Evolutionary conservation across 768 basidiomycete genomes (phyloP), one percentile per base, ranked within the genome.

Genomic region (Amanita thiersii): DNA sequence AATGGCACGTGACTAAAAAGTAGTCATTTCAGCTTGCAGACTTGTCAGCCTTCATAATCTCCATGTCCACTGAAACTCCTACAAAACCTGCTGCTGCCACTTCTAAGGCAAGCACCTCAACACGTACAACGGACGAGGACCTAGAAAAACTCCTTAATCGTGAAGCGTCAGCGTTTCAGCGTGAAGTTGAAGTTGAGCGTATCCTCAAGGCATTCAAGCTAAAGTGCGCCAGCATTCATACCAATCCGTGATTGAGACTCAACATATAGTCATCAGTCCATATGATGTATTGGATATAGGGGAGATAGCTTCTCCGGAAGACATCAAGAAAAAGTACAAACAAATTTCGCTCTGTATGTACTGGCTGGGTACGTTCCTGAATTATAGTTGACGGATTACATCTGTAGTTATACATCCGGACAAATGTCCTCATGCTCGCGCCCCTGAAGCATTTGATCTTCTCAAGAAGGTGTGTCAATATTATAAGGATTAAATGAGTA

Each of bases 141-240:
- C 61, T 91, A n/a, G 88, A 91, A 43, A 84, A 80, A 58, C 64
- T 91, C 4, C 69, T 91, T 33, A 82, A 70, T 39, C 69, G 84
- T 41, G 87, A 91, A 54, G 86, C 87, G 1, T 81, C 81, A 10
- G 87, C 86, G 3, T 84, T 91, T 56, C 85, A 89, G 52, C 75
- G 89, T 20, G 89, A 91, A 60, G 64, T 88, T 18, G 88, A 91
- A 57, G 86, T 91, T 9, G 89, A 94, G 44, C 79, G 96, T 18
- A 90, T 99, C 49, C 66, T 98, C 37, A 85, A 81, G 52, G 83
- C 93, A 0, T 98, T 99, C 76, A 98, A 91, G 61, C 73, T 98
- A 52, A 99, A 98, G 92, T 94, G 45, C 50, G 79, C 63, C 19
- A 25, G 39, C 43, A 37, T 49, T 23, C 28, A 23, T 40, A 37